These are phyloP conservation scores for Podaxis sp. DNA, from an alignment of 768 basidiomycete species.

Conservation along the genomic window DNA sequence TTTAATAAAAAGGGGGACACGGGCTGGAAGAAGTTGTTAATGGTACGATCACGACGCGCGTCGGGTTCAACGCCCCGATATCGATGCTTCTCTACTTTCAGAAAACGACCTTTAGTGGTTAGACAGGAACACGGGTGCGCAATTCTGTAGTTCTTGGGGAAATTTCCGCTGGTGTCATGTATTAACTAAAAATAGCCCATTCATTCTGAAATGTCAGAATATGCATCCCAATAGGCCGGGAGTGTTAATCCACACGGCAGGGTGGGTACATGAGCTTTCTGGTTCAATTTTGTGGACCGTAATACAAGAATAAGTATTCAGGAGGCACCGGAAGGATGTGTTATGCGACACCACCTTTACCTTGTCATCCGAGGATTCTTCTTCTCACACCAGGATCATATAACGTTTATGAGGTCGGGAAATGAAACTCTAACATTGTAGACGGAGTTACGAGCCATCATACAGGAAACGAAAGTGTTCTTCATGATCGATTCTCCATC, in stretches of 20 bases:
- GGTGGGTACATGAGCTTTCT: too few relatives aligned
- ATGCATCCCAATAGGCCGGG: too few relatives aligned
- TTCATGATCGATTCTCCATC: background rate
- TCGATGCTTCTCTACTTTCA: background rate
- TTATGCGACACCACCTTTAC: background rate
- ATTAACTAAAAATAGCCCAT: background rate
- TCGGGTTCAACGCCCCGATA: background rate
- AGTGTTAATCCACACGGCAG: background rate
- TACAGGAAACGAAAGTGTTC: background rate
- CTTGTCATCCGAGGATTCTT: background rate
- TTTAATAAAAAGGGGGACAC: background rate
- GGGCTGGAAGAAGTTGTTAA: background rate
- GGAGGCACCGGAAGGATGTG: background rate
- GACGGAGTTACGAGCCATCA: background rate
- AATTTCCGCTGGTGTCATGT: background rate
- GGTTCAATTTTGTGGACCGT: too few relatives aligned
- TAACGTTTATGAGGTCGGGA: background rate
- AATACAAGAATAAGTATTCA: too few relatives aligned
- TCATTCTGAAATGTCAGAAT: background rate
- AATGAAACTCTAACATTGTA: background rate
- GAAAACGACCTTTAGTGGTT: background rate
- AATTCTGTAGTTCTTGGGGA: slow-evolving; percentile 1
- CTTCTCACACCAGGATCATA: background rate
- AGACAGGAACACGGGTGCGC: background rate
- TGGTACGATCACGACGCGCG: background rate